phyloP scores from a whole-genome alignment of 1,139 yeast genomes.

The Magnusiomyces fungicola region DNA sequence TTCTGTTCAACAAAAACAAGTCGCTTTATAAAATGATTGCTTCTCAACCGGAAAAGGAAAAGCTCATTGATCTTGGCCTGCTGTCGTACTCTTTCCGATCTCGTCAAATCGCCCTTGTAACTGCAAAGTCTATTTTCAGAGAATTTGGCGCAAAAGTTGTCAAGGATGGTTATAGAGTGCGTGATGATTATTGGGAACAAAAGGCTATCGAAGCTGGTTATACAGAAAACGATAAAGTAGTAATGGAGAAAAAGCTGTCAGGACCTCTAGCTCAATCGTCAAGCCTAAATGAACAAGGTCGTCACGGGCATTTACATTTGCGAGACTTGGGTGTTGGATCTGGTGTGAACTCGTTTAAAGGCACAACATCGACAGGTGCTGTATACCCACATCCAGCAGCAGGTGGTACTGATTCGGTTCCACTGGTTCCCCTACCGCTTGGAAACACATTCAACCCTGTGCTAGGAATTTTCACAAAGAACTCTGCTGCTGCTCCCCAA shows the following conservation, averaged over 20 bases:
- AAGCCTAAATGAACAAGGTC: neutral
- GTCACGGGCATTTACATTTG: neutral
- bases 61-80: conserved; percentile 46
- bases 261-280: conserved; percentile 21
- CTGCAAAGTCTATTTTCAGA: conserved; percentile 58
- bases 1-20: conserved; percentile 54
- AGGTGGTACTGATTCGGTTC: neutral
- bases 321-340: conserved; percentile 1
- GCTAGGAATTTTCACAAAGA: conserved; percentile 3
- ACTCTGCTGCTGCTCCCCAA: conserved; percentile 8
- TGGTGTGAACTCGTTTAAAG: neutral
- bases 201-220: conserved; percentile 54
- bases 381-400: conserved; percentile 5
- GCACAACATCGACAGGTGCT: neutral
- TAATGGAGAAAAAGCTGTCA: conserved; percentile 1
- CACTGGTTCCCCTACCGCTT: conserved; percentile 1
- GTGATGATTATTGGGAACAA: conserved; percentile 77
- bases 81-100: conserved; percentile 59
- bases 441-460: conserved; percentile 1
- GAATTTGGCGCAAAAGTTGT: conserved; percentile 67
- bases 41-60: conserved; percentile 54
- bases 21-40: conserved; percentile 50
- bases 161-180: conserved; percentile 53
- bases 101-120: conserved; percentile 54
- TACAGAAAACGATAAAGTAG: conserved; percentile 25